These are phyloP conservation scores for Saturnispora hagleri DNA, from an alignment of 805 yeast species.

Conservation along the genomic window DNA sequence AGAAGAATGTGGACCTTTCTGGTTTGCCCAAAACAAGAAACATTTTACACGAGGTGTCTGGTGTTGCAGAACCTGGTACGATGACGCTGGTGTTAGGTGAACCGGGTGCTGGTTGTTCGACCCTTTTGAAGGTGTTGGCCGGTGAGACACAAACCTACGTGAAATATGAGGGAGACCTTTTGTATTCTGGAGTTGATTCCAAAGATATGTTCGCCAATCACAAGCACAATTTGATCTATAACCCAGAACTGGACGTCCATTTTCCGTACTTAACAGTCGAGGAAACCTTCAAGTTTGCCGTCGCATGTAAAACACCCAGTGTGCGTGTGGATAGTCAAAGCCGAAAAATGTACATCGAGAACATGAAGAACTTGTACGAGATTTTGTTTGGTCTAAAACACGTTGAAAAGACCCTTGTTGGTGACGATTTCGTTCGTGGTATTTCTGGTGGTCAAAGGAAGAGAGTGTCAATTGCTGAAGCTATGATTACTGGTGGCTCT, in stretches of 20 bases:
- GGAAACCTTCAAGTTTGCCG: constrained; percentile 46
- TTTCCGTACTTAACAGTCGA: constrained; percentile 46
- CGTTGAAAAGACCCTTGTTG: constrained; percentile 54
- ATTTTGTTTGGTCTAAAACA: constrained; percentile 51
- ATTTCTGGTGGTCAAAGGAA: constrained; percentile 68
- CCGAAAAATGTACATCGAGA: constrained; percentile 32
- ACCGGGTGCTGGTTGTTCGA: constrained; percentile 61
- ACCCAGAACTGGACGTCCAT: constrained; percentile 47
- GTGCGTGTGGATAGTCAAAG: constrained; percentile 32
- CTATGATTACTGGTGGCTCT: constrained; percentile 42
- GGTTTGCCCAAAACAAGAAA: constrained; percentile 14
- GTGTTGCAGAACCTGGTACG: constrained; percentile 37
- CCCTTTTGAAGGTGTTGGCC: constrained; percentile 36
- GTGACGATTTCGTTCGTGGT: constrained; percentile 59
- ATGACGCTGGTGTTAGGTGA: constrained; percentile 45
- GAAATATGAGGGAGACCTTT: constrained; percentile 31
- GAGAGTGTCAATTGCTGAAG: constrained; percentile 64
- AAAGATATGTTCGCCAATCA: constrained; percentile 37
- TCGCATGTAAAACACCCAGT: constrained; percentile 48
- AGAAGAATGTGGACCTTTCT: constrained; percentile 15
- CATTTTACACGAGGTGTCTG: constrained; percentile 17
- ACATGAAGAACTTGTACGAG: constrained; percentile 37
- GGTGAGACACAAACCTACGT: constrained; percentile 35
- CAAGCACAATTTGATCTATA: constrained; percentile 41
- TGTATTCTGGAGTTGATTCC: constrained; percentile 40